Base-by-base conservation (phyloP, 345 rosid genomes). In the Schrenkiella parvula region DNA sequence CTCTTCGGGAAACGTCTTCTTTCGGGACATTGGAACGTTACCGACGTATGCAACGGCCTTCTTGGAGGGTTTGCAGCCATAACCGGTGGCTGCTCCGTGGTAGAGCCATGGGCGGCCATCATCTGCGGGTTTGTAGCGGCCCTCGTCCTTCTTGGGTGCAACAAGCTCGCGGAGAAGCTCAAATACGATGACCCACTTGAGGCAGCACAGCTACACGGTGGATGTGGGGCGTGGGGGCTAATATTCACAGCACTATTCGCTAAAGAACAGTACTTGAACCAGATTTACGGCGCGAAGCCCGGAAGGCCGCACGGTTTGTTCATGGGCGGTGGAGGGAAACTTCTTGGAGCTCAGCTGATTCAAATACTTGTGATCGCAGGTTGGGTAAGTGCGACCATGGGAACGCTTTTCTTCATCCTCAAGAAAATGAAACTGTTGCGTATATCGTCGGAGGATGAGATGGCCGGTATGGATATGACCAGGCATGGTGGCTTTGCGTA, bases 1-100 rank as follows among this genome's bases (percentile, higher is more conserved):
- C 66, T 91, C 1, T 91, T 91, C 8, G 72, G 93, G 11, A 91
- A 89, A 52, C 82, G 93, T 42, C 9, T 89, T 0, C 28, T 91
- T n/a, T 85, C 81, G 0, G 93, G 91, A 7, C 93, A 91, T 13
- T 91, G 96, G 96, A 89, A 86, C 29, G 96, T 91, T 1, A 73
- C 71, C 0, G 93, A 86, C 11, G 97, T 89, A 1, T 91, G 96
- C 9, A 91, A 91, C 17, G 96, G 97, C 14, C 80, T 91, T 8
- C 71, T 91, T 1, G 93, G 96, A 5, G 96, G 97, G 5, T 88
- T 91, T 37, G 97, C 93, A 2, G 96, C 97, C 0, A 91, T 91
- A 38, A 91, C 96, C 14, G 80, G 91, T 0, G 96, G 93, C 0
- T 91, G 93, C 43, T 78, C 97, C 0, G 97, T 89, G 15, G 97